Evolutionary conservation across 192 early-diverging fungal genomes (phyloP).

Genomic region (Ambispora gerdemannii): DNA sequence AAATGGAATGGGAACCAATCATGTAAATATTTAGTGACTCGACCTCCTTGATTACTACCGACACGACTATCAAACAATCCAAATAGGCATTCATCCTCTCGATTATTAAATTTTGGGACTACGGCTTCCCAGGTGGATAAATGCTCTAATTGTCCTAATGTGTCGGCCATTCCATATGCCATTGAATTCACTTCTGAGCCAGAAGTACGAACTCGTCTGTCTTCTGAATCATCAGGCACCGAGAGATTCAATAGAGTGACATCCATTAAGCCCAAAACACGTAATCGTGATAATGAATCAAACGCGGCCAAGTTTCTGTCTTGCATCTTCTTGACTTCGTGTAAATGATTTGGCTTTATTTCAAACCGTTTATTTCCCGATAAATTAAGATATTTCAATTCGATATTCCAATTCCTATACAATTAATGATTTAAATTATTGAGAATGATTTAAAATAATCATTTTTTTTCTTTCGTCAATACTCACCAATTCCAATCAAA

Average conservation of each 20-base stretch:
- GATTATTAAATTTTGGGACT: constrained; percentile 73
- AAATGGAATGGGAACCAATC: constrained; percentile 67
- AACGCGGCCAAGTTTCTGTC: constrained; percentile 70
- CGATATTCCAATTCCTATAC: constrained; percentile 80
- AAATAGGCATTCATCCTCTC: constrained; percentile 88
- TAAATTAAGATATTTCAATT: constrained; percentile 84
- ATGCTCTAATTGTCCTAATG: constrained; percentile 63
- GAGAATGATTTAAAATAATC: not conserved
- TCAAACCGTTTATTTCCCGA: constrained; percentile 88
- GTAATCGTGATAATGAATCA: constrained; percentile 69
- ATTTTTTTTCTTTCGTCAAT: not conserved
- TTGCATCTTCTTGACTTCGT: constrained; percentile 36
- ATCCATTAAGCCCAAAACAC: constrained; percentile 84
- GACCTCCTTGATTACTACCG: constrained; percentile 47
- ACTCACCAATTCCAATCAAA: constrained; percentile 92
- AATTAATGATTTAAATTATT: too few relatives aligned
- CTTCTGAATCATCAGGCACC: constrained; percentile 77
- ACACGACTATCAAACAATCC: constrained; percentile 79
- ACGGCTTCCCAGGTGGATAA: constrained; percentile 85
- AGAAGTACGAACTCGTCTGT: constrained; percentile 81
- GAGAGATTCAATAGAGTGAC: constrained; percentile 79
- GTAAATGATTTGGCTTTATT: constrained; percentile 67
- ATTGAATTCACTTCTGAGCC: constrained; percentile 76
- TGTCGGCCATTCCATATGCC: constrained; percentile 85
- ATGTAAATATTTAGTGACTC: constrained; percentile 65